Evolutionary conservation across 2,329 filamentous ascomycete genomes (phyloP).

Genomic region (Alternaria incomplexa): DNA sequence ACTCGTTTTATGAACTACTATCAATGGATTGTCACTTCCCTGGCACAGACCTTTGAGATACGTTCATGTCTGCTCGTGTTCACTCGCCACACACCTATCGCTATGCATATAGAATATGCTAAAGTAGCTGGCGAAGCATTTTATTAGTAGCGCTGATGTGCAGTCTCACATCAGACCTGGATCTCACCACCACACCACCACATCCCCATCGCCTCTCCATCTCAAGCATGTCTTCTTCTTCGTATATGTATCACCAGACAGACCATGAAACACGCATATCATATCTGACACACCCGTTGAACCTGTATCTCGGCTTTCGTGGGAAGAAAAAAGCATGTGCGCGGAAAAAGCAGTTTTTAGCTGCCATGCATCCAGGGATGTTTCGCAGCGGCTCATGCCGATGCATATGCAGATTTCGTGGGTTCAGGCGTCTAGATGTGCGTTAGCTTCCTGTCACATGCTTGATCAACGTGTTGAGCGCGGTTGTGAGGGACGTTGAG

Average conservation of each 20-base stretch:
- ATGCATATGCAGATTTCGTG: not conserved
- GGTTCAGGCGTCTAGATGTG: not conserved
- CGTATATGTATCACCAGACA: not conserved
- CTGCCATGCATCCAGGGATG: not conserved
- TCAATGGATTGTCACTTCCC: not conserved
- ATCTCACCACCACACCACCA: not conserved
- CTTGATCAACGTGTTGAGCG: not conserved
- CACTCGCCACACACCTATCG: not conserved
- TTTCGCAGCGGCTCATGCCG: not conserved
- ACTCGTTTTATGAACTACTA: not conserved
- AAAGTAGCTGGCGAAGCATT: not conserved
- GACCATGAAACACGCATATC: not conserved
- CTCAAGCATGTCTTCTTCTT: not conserved
- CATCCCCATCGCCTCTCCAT: not conserved
- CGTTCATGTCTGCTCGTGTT: not conserved
- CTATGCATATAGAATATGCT: not conserved
- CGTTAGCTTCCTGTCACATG: not conserved
- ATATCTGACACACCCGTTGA: not conserved
- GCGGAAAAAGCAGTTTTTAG: not conserved
- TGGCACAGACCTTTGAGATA: not conserved
- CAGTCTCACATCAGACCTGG: not conserved
- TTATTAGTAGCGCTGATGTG: not conserved
- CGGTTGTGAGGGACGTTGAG: not conserved
- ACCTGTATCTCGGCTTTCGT: not conserved
- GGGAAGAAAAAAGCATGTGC: not conserved